These are phyloP conservation scores for Neocallimastix lanati DNA, from an alignment of 192 early-diverging fungal species.

Conservation along the genomic window DNA sequence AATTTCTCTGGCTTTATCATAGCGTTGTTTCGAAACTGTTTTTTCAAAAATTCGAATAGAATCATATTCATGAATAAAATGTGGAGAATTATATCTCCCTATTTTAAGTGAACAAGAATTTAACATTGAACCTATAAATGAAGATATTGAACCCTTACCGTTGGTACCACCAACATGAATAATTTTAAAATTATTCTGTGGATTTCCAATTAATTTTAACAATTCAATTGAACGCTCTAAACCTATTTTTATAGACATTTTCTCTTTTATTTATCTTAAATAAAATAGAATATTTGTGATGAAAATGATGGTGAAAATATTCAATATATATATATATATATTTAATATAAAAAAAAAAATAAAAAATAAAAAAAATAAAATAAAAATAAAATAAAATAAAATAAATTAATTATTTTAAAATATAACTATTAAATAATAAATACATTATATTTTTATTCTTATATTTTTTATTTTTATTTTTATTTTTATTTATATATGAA, in stretches of 20 bases:
- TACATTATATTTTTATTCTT: too few relatives aligned
- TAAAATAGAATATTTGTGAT: too few relatives aligned
- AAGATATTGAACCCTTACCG: conserved; percentile 69
- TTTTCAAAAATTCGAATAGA: conserved; percentile 34
- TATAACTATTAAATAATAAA: too few relatives aligned
- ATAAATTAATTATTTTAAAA: too few relatives aligned
- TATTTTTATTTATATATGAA: too few relatives aligned
- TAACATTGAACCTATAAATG: conserved; percentile 18
- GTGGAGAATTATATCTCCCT: conserved; percentile 63
- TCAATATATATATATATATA: too few relatives aligned
- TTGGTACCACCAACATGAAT: conserved; percentile 81
- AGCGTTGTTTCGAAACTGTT: conserved; percentile 16
- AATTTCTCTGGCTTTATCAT: conserved; percentile 14
- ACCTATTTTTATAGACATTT: neutral
- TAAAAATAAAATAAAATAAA: too few relatives aligned
- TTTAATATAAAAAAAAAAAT: too few relatives aligned
- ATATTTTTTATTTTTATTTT: too few relatives aligned
- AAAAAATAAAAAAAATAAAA: too few relatives aligned
- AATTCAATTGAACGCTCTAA: conserved; percentile 3
- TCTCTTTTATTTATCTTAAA: too few relatives aligned
- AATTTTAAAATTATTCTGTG: conserved; percentile 23
- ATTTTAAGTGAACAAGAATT: conserved; percentile 12
- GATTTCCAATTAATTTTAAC: conserved; percentile 20
- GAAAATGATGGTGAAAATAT: too few relatives aligned
- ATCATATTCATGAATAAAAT: conserved; percentile 49